Percentiles rank a stretch among this genome's conserved stretches.
phyloP scores from a whole-genome alignment of 2,329 filamentous ascomycete genomes.

The Neonectria sp. region DNA sequence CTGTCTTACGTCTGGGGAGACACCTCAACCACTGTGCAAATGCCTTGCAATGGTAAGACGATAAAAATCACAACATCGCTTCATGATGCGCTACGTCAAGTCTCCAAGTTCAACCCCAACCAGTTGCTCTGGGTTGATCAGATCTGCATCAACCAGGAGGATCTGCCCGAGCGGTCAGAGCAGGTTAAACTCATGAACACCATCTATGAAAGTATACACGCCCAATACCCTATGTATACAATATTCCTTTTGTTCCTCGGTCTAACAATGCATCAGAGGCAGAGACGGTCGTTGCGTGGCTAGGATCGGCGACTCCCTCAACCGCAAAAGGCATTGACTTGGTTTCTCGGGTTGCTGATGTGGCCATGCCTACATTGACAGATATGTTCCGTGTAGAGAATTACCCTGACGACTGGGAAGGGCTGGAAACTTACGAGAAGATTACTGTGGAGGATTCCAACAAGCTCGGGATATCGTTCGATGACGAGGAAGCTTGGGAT shows the following conservation, averaged over 20 bases:
- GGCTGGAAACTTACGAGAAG: slow-evolving; percentile 28
- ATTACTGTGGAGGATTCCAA: slow-evolving; percentile 26
- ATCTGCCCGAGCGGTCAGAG: slow-evolving; percentile 27
- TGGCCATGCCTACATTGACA: slow-evolving; percentile 35
- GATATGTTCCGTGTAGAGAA: slow-evolving; percentile 34
- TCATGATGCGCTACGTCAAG: slow-evolving; percentile 25
- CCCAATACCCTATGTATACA: background rate
- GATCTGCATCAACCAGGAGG: slow-evolving; percentile 38
- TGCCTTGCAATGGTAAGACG: slow-evolving; percentile 27
- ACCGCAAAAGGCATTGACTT: slow-evolving; percentile 20
- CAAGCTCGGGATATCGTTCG: slow-evolving; percentile 33
- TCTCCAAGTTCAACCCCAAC: slow-evolving; percentile 27
- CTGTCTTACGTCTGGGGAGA: slow-evolving; percentile 38
- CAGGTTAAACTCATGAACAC: slow-evolving; percentile 39
- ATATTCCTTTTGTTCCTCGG: background rate
- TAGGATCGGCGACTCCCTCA: slow-evolving; percentile 24
- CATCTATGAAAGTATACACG: slow-evolving; percentile 37
- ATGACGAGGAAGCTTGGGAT: slow-evolving; percentile 21
- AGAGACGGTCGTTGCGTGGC: slow-evolving; percentile 38
- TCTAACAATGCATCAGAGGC: slow-evolving; percentile 28
- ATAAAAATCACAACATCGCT: slow-evolving; percentile 31
- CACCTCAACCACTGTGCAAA: background rate
- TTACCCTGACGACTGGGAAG: slow-evolving; percentile 21
- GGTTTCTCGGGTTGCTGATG: slow-evolving; percentile 29
- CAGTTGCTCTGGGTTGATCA: slow-evolving; percentile 38